Conservation (phyloP, 2,329 filamentous ascomycete genomes). For the Orbilia javanica region DNA sequence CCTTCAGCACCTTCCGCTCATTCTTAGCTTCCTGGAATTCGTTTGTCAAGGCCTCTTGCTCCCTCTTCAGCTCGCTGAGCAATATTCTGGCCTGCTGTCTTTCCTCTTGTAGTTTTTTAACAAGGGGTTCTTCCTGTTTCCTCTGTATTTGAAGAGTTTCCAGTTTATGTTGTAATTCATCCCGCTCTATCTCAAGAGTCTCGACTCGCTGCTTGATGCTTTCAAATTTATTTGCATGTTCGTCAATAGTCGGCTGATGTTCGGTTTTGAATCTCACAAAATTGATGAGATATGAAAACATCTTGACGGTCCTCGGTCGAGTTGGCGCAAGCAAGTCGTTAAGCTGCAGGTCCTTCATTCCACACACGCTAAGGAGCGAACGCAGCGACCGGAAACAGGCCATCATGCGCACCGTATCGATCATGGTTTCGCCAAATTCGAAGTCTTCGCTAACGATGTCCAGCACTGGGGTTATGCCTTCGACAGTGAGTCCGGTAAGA, state of each 20-base stretch:
- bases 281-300: slow-evolving; percentile 98
- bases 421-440: slow-evolving; percentile 85
- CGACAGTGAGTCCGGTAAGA: slow-evolving; percentile 90
- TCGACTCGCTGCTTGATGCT: slow-evolving; percentile 89
- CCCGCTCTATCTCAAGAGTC: slow-evolving; percentile 84
- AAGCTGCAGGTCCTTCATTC: slow-evolving; percentile 93
- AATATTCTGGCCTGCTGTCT: slow-evolving; percentile 80
- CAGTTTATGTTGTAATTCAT: slow-evolving; percentile 83
- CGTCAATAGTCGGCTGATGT: slow-evolving; percentile 88
- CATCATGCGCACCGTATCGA: slow-evolving; percentile 93
- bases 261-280: slow-evolving; percentile 92
- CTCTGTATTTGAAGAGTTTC: slow-evolving; percentile 84
- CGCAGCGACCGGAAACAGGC: slow-evolving; percentile 90
- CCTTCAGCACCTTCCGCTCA: slow-evolving; percentile 63
- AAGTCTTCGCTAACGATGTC: slow-evolving; percentile 85
- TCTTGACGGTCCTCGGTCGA: slow-evolving; percentile 88
- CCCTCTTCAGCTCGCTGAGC: slow-evolving; percentile 70
- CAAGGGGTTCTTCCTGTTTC: slow-evolving; percentile 81
- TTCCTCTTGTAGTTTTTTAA: slow-evolving; percentile 85
- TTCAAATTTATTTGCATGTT: slow-evolving; percentile 92
- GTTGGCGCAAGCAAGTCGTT: slow-evolving; percentile 91
- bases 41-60: slow-evolving; percentile 75
- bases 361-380: slow-evolving; percentile 84
- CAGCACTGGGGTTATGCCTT: slow-evolving; percentile 95
- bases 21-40: slow-evolving; percentile 68